Evolutionary conservation across 306 rosid species (phyloP), one percentile per base, ranked within the genome.

Genomic region (Cucumis sativus): DNA sequence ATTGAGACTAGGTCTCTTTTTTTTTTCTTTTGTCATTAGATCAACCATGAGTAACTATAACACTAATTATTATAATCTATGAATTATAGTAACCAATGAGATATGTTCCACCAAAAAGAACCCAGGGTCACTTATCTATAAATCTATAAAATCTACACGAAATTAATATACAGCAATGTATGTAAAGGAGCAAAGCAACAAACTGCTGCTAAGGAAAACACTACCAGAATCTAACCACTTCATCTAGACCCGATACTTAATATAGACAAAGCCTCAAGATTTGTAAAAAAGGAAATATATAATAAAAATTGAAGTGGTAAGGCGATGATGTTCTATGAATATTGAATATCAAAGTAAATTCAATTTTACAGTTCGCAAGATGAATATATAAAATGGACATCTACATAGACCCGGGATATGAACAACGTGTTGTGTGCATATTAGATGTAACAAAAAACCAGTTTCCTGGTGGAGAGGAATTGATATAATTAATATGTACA

Each of bases 401-500:
- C 62, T 72, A 72, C 45, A 72, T 30, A 72, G 41, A 33, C 77
- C 77, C 55, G 62, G 37, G 37, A 52, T 73, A 49, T 73, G 61
- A 74, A 69, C 75, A 69, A 43, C 65, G 52, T 71, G 86, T 47
- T 47, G 54, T 47, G 57, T 52, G 57, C 77, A 68, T 77, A 73
- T 83, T 68, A 74, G 76, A 80, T 43, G 83, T 66, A 67, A 58
- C 43, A 73, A 63, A 75, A 74, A 65, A 68, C 85, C 81, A 70
- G 78, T 65, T 80, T 80, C 78, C 81, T 79, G 82, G 83, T 51
- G 68, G 58, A 47, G 15, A 81, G 82, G 81, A 87, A 91, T 93
- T 30, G 52, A 77, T 63, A 77, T 33, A 33, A 33, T 65, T 8
- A 74, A 68, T 82, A 89, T 89, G 80, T 89, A 91, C 93, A 87